Evolutionary conservation across 257 asterid genomes (phyloP).

Genomic region (Scutellaria barbata): DNA sequence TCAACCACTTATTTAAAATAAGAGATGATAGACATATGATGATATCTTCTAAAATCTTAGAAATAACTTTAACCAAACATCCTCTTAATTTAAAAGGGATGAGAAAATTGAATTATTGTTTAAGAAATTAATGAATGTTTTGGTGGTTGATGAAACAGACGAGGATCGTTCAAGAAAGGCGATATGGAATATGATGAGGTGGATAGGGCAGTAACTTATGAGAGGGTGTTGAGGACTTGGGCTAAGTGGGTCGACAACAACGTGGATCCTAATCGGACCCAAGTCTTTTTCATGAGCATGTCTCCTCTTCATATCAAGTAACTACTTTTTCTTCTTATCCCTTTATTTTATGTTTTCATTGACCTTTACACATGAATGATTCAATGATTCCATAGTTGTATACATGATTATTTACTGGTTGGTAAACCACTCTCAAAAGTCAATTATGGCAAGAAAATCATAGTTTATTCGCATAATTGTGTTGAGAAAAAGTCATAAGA

Average conservation of each 20-base stretch:
- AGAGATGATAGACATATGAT: too few relatives aligned
- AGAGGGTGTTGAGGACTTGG: constrained; percentile 46
- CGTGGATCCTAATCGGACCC: constrained; percentile 38
- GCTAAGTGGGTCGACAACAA: constrained; percentile 44
- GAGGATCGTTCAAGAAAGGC: constrained; percentile 47
- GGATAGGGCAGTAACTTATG: constrained; percentile 38
- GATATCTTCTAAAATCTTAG: too few relatives aligned
- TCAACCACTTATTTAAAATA: too few relatives aligned
- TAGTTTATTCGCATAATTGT: too few relatives aligned
- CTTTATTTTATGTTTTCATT: constrained; percentile 11
- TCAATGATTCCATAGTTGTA: background rate
- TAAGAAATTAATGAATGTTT: background rate
- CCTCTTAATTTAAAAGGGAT: too few relatives aligned
- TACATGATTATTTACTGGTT: background rate
- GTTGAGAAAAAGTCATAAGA: too few relatives aligned
- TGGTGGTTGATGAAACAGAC: constrained; percentile 24
- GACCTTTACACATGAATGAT: background rate
- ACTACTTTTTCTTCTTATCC: background rate
- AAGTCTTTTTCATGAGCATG: constrained; percentile 50
- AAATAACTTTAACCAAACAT: too few relatives aligned
- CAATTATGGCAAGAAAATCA: background rate
- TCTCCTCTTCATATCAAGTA: constrained; percentile 70
- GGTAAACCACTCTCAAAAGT: constrained; percentile 26
- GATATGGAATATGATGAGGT: constrained; percentile 46
- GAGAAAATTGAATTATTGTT: too few relatives aligned